Evolutionary conservation across 2,329 filamentous ascomycete species (phyloP), one percentile per base, ranked within the genome.

Genomic region (Trichoderma koningii): DNA sequence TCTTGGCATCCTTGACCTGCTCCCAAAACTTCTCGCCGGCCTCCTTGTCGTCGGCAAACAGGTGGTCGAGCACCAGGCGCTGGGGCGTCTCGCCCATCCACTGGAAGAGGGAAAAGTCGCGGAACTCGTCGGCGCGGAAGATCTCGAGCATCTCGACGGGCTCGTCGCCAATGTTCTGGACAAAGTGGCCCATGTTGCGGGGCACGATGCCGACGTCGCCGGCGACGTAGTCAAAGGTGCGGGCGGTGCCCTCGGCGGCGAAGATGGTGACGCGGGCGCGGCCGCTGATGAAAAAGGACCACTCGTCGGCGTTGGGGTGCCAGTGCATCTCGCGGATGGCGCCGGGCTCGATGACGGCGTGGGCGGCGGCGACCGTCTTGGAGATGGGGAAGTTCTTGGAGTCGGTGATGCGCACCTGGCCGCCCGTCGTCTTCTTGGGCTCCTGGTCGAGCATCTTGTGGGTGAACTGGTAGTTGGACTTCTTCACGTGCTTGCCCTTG

Each of bases 311-410:
- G 51, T 86, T 87, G 0, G 89, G 89, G 72, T 93, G 90, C 90
- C 90, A 93, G 79, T 93, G 90, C 82, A 93, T 92, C 77, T 92
- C 90, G 10, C 90, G 84, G 73, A 93, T 80, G 0, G 88, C 89
- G 15, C 89, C 89, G 0, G 90, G 89, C 68, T 89, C 80, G 67
- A 93, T 90, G 44, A 84, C 84, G 19, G 91, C 83, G 71, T 92
- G 84, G 1, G 89, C 90, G 0, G 90, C 89, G 0, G 90, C 89
- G 21, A 93, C 84, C 0, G 87, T 90, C 75, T 85, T 87, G 52
- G 89, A 90, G 67, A 92, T 83, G 34, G 87, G 86, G 73, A 94
- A 93, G 76, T 90, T 92, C 34, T 80, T 83, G n/a, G 89, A 89
- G 74, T 93, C 90, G 6, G 89, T 83, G 73, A 93, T 90, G 70